Conservation (phyloP, 192 early-diverging fungal species). For the Piromyces sp. region DNA sequence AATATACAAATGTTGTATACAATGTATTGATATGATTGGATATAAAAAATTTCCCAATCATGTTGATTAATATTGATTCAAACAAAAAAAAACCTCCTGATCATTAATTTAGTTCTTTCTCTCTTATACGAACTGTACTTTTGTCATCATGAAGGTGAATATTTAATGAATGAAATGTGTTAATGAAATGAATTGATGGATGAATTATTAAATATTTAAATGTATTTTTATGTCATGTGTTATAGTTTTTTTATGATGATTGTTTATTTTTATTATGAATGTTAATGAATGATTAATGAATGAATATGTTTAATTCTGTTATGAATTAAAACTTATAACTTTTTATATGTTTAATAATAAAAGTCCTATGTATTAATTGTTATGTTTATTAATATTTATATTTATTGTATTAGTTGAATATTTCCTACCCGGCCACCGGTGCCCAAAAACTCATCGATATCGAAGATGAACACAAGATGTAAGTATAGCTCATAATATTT, state of each 20-base stretch:
- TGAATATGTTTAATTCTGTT: too few relatives aligned
- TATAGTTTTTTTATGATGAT: too few relatives aligned
- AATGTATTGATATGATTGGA: not conserved
- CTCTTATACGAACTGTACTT: not conserved
- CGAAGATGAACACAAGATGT: slow-evolving; percentile 89
- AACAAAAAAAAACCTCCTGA: not conserved
- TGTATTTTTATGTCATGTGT: too few relatives aligned
- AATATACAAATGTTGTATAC: not conserved
- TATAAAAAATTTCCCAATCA: not conserved
- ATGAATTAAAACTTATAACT: too few relatives aligned
- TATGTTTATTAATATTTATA: too few relatives aligned
- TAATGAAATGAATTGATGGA: too few relatives aligned
- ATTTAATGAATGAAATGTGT: not conserved
- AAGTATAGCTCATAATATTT: slow-evolving; percentile 15
- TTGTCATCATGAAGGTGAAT: not conserved
- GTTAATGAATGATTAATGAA: not conserved
- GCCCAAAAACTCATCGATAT: slow-evolving; percentile 95
- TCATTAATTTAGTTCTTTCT: not conserved
- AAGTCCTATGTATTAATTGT: too few relatives aligned
- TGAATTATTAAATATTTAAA: too few relatives aligned
- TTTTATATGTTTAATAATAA: too few relatives aligned
- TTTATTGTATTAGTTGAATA: slow-evolving; percentile 99
- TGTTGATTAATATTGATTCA: not conserved
- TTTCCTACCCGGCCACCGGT: slow-evolving; percentile 94
- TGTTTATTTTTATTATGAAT: too few relatives aligned